phyloP scores from a whole-genome alignment of 2,329 filamentous ascomycete species.

The Cryphonectria nitschkei region DNA sequence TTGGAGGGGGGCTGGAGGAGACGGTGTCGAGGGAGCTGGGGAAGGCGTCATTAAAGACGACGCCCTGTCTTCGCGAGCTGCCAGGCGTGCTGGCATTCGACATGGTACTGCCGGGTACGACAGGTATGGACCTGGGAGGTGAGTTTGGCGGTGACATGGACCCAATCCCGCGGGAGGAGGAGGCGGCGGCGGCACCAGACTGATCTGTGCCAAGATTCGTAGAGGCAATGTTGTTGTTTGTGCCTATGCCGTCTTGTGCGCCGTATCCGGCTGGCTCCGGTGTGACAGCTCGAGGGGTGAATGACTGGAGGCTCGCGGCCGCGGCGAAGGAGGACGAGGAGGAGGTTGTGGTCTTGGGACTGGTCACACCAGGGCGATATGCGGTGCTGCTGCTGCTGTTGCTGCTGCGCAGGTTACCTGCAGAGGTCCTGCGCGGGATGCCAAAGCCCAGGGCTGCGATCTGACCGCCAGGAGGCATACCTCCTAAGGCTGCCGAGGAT shows the following conservation, averaged over 20 bases:
- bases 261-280: conserved; percentile 56
- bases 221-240: conserved; percentile 21
- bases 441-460: conserved; percentile 5
- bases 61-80: conserved; percentile 50
- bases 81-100: conserved; percentile 33
- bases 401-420: conserved; percentile 33
- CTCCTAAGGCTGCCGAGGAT: conserved; percentile 15
- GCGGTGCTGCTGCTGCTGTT: conserved; percentile 19
- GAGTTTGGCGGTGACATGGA: conserved; percentile 50
- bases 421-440: conserved; percentile 32
- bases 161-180: conserved; percentile 36
- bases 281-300: conserved; percentile 64
- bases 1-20: conserved; percentile 47
- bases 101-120: conserved; percentile 41
- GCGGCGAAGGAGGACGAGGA: not conserved
- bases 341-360: conserved; percentile 16
- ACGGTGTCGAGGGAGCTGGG: conserved; percentile 54
- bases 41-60: conserved; percentile 63
- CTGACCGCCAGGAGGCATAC: conserved; percentile 19
- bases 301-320: conserved; percentile 12
- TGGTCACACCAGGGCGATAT: conserved; percentile 35
- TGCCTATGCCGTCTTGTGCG: conserved; percentile 34
- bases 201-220: conserved; percentile 20
- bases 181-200: conserved; percentile 30
- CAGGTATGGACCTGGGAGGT: conserved; percentile 49